Base-by-base conservation (phyloP, 768 basidiomycete species). In the Pulveroboletus sp. region DNA sequence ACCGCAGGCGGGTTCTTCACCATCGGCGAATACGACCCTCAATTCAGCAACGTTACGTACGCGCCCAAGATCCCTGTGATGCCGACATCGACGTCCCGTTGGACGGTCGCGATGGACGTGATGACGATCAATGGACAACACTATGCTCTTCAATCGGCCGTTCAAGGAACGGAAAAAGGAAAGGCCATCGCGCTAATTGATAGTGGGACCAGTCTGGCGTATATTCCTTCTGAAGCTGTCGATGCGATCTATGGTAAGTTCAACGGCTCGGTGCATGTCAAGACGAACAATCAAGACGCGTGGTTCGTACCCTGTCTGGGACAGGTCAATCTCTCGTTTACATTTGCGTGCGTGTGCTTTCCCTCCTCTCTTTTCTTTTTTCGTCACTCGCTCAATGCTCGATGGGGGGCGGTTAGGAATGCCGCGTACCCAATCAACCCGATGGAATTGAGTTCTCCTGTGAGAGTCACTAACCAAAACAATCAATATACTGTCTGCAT, bases 41-140 rank as follows among this genome's bases (percentile, higher is more conserved):
- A 58, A 2, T 77, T 63, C 47, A 46, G 59, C 5, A 58, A 62
- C 1, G 59, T 76, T 14, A 57, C 58, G 9, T 40, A 59, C 11
- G 57, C 63, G 11, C 65, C 73, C 8, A 63, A 66, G 51, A 50
- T 72, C 24, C 47, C 65, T 4, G 67, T 75, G 38, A 64, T 55
- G 43, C 75, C 76, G 0, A 39, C 63, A 1, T 64, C 67, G 7
- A 57, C 60, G 1, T 59, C 69, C 4, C 62, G 73, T 1, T 78
- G 76, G 76, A 73, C 75, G 35, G 67, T 71, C 26, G 53, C 75
- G 27, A 53, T 76, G 33, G 70, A 71, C 2, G 69, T 67, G 5
- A 64, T 78, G 48, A 55, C 50, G 14, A 66, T 76, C 11, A 65
- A 71, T 47, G 68, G 66, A 0, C 51, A 53, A n/a, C n/a, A 45